Percentiles rank a stretch among this genome's conserved stretches.
phyloP scores from a whole-genome alignment of 192 early-diverging fungal species.

The Gigaspora rosea region DNA sequence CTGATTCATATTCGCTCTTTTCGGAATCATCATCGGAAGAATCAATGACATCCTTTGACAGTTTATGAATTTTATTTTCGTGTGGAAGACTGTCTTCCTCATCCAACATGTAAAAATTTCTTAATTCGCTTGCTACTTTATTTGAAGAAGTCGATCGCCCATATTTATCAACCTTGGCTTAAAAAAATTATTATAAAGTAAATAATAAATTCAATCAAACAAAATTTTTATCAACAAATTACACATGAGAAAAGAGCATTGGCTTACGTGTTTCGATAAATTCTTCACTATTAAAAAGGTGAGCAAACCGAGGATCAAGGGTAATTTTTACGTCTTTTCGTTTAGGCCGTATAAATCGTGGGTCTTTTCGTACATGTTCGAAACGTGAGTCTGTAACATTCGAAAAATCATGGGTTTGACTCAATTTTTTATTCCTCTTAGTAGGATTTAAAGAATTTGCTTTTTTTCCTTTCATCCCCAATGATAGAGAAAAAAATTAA shows the following conservation, averaged over 20 bases:
- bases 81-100: conserved; percentile 35
- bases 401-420: background rate
- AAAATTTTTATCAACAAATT: background rate
- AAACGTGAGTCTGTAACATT: conserved; percentile 75
- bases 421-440: conserved; percentile 9
- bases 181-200: background rate
- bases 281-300: conserved; percentile 75
- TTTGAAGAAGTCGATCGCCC: conserved; percentile 58
- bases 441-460: too few relatives aligned
- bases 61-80: background rate
- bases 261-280: conserved; percentile 57
- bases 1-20: conserved; percentile 33
- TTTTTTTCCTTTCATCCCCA: too few relatives aligned
- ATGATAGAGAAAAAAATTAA: too few relatives aligned
- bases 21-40: conserved; percentile 44
- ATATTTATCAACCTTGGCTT: conserved; percentile 78
- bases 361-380: conserved; percentile 76
- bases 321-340: conserved; percentile 82
- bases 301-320: conserved; percentile 85
- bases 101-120: conserved; percentile 75
- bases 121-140: conserved; percentile 59
- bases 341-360: conserved; percentile 72
- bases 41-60: conserved; percentile 6
- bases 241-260: background rate
- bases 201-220: background rate